Evolutionary conservation across 2,329 filamentous ascomycete species (phyloP).

Genomic region (Sphaerostilbella broomeana): DNA sequence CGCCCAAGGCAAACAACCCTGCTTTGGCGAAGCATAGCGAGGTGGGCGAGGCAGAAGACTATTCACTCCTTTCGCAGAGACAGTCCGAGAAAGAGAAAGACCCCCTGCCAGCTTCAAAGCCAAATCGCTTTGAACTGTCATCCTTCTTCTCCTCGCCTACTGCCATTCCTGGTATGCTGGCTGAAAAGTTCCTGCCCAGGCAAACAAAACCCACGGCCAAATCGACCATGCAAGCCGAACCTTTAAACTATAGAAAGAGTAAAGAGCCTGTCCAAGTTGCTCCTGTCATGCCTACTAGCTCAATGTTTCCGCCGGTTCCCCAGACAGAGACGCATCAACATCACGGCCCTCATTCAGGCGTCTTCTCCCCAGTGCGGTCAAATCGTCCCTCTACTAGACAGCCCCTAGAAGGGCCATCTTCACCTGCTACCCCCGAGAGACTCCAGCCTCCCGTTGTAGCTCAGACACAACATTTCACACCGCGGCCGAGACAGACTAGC

Average conservation of each 20-base stretch:
- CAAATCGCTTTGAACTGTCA: slow-evolving; percentile 40
- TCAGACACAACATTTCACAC: slow-evolving; percentile 46
- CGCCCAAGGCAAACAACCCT: slow-evolving; percentile 10
- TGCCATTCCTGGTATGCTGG: slow-evolving; percentile 29
- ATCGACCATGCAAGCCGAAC: slow-evolving; percentile 5
- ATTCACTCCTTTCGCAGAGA: slow-evolving; percentile 36
- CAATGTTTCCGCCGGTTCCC: slow-evolving; percentile 33
- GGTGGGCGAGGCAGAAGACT: slow-evolving; percentile 32
- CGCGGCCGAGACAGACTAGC: slow-evolving; percentile 30
- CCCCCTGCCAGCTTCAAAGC: slow-evolving; percentile 21
- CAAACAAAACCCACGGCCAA: slow-evolving; percentile 18
- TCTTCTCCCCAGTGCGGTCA: slow-evolving; percentile 30
- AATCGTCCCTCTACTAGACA: slow-evolving; percentile 1
- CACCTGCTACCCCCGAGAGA: slow-evolving; percentile 29
- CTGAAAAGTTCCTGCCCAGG: slow-evolving; percentile 24
- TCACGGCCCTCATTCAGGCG: slow-evolving; percentile 24
- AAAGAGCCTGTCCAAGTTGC: slow-evolving; percentile 17
- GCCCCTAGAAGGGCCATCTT: slow-evolving; percentile 6
- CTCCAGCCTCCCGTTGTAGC: slow-evolving; percentile 30
- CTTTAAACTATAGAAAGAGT: slow-evolving; percentile 1
- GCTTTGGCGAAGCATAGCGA: slow-evolving; percentile 10
- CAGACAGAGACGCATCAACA: slow-evolving; percentile 29
- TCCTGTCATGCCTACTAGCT: slow-evolving; percentile 27
- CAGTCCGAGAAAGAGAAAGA: slow-evolving; percentile 15
- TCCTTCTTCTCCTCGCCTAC: slow-evolving; percentile 54